phyloP scores from a whole-genome alignment of 768 basidiomycete species.

The Ephemerocybe angulata region DNA sequence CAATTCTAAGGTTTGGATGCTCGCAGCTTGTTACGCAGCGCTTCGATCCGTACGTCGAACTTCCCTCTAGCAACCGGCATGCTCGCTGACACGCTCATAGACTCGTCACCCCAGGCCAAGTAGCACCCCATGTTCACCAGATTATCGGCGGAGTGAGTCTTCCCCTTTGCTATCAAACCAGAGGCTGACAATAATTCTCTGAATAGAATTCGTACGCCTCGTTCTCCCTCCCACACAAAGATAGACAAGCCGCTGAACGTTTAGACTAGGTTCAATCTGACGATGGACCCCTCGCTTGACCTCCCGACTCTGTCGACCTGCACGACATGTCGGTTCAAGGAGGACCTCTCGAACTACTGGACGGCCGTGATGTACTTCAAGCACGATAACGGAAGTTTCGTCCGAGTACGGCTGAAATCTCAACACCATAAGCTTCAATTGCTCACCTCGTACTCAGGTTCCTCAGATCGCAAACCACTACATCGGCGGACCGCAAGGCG shows the following conservation, averaged over 20 bases:
- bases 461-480: constrained; percentile 4
- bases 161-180: background rate
- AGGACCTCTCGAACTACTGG: constrained; percentile 1
- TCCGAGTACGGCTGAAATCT: too few species aligned
- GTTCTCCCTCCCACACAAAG: background rate
- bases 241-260: background rate
- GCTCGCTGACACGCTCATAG: background rate
- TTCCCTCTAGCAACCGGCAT: background rate
- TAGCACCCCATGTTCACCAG: constrained; percentile 1
- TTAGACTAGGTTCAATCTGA: background rate
- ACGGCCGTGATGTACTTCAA: background rate
- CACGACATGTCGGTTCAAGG: background rate
- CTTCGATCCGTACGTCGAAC: constrained; percentile 1
- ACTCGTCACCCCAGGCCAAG: background rate
- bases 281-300: background rate
- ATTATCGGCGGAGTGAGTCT: constrained; percentile 1
- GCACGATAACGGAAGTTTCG: constrained; percentile 1
- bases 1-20: constrained; percentile 3
- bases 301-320: background rate
- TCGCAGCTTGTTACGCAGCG: constrained; percentile 4
- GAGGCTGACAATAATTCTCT: background rate
- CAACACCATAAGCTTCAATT: too few species aligned
- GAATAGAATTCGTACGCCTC: background rate
- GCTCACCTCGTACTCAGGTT: too few species aligned
- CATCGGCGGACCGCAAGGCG: background rate